phyloP scores from a whole-genome alignment of 176 grass and related monocot genomes.

The Pontederia crassipes region DNA sequence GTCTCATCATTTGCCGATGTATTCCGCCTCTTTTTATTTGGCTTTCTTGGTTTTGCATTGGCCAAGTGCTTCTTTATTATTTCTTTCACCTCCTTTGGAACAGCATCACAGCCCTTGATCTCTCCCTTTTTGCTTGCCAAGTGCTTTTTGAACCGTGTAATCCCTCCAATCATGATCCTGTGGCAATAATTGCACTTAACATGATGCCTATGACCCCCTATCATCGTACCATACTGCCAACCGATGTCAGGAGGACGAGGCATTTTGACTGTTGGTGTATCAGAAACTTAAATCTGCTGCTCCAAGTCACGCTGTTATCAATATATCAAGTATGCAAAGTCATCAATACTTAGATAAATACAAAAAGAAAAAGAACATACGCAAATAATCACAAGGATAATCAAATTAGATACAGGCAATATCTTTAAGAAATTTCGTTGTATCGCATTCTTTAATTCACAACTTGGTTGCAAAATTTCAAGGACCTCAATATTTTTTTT shows the following conservation, averaged over 20 bases:
- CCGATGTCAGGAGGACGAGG: slow-evolving; percentile 22
- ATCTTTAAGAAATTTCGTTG: no score
- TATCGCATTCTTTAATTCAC: no score
- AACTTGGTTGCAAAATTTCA: no score
- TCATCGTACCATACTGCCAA: slow-evolving; percentile 28
- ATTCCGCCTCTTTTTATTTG: slow-evolving; percentile 11
- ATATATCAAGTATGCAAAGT: not conserved
- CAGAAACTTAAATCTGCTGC: not conserved
- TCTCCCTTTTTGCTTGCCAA: slow-evolving; percentile 26
- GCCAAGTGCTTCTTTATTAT: slow-evolving; percentile 19
- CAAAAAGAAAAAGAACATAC: not conserved
- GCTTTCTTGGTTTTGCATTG: slow-evolving; percentile 14
- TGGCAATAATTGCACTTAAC: slow-evolving; percentile 26
- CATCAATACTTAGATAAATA: not conserved
- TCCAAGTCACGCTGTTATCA: not conserved
- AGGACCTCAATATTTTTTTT: no score
- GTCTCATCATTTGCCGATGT: not conserved
- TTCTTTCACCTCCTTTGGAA: slow-evolving; percentile 24
- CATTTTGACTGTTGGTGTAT: not conserved
- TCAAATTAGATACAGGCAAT: not conserved
- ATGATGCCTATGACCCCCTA: slow-evolving; percentile 25
- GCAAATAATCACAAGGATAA: not conserved
- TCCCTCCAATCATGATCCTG: slow-evolving; percentile 21
- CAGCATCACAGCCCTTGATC: slow-evolving; percentile 23
- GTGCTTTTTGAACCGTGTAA: slow-evolving; percentile 27